phyloP scores from a whole-genome alignment of 495 filamentous ascomycete species.

The Penicillium taxi region DNA sequence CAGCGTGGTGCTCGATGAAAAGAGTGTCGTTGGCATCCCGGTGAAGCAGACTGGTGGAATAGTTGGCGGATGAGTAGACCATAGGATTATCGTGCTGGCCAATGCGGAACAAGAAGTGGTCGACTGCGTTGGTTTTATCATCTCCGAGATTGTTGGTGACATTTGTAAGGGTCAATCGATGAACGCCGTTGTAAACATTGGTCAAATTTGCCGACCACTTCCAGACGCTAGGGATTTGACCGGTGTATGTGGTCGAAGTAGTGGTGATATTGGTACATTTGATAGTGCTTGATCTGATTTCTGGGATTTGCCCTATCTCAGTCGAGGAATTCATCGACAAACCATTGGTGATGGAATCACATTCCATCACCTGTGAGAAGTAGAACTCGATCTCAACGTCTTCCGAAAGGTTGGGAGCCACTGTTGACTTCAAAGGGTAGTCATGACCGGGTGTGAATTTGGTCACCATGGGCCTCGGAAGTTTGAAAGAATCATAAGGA shows the following conservation, averaged over 20 bases:
- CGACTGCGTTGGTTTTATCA: constrained; percentile 36
- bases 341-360: constrained; percentile 42
- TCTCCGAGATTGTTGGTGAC: constrained; percentile 26
- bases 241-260: constrained; percentile 26
- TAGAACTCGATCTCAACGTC: constrained; percentile 45
- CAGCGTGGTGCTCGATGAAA: constrained; percentile 50
- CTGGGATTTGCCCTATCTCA: constrained; percentile 34
- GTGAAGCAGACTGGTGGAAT: constrained; percentile 45
- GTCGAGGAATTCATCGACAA: constrained; percentile 48
- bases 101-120: constrained; percentile 51
- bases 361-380: constrained; percentile 58
- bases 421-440: constrained; percentile 43
- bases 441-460: constrained; percentile 59
- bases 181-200: constrained; percentile 56
- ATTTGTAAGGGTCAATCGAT: constrained; percentile 53
- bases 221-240: constrained; percentile 48
- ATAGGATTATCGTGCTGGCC: constrained; percentile 53
- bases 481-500: constrained; percentile 36
- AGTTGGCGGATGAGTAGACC: constrained; percentile 51
- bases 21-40: constrained; percentile 32
- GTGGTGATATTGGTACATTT: constrained; percentile 31
- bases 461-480: constrained; percentile 55
- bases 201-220: constrained; percentile 42
- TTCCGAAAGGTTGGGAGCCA: constrained; percentile 33
- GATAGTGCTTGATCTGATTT: constrained; percentile 31